These are phyloP conservation scores for Diaporthe sp. DNA, from an alignment of 2,329 filamentous ascomycete species.

Conservation along the genomic window DNA sequence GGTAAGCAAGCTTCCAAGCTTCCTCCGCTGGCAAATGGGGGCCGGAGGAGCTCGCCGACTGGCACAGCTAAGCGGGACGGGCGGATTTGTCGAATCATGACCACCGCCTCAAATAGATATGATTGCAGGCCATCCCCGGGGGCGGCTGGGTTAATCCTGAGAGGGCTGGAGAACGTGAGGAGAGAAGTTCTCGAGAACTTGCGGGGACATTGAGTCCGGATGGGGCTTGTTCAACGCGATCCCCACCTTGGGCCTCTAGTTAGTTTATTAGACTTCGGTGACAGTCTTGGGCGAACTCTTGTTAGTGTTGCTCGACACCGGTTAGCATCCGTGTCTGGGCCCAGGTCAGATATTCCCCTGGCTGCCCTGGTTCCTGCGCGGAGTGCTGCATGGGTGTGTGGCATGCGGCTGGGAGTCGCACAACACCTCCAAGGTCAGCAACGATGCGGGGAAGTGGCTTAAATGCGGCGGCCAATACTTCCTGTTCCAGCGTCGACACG, in stretches of 20 bases:
- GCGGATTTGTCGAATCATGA: background rate
- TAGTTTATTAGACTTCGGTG: constrained; percentile 11
- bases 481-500: constrained; percentile 23
- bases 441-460: constrained; percentile 23
- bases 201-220: background rate
- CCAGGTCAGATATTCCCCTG: background rate
- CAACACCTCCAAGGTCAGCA: background rate
- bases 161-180: background rate
- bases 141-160: constrained; percentile 5
- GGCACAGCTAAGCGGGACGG: constrained; percentile 11
- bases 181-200: background rate
- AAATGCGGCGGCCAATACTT: constrained; percentile 22
- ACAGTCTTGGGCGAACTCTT: constrained; percentile 15
- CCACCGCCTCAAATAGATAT: background rate
- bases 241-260: background rate
- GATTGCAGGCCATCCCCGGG: background rate
- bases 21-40: background rate
- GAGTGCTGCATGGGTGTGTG: background rate
- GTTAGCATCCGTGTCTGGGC: background rate
- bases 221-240: background rate
- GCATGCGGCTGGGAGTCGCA: background rate
- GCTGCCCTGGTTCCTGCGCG: constrained; percentile 25
- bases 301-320: background rate
- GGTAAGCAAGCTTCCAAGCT: constrained; percentile 10
- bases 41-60: constrained; percentile 9